Conservation (phyloP, 2,329 filamentous ascomycete genomes). For the Colletotrichum zoysiae region DNA sequence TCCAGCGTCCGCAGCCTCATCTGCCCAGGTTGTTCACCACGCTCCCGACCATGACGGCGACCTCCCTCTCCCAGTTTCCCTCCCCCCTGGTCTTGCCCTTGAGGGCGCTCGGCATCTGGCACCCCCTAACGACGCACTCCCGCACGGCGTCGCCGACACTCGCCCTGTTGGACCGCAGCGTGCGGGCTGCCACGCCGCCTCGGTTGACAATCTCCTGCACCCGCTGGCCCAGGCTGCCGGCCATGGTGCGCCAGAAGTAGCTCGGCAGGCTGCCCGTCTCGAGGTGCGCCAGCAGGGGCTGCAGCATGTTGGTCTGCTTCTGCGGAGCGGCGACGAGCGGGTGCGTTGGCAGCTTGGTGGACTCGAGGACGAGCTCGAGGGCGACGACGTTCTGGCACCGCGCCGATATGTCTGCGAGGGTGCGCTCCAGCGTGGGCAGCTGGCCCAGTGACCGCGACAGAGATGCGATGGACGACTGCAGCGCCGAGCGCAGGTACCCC, state of each 20-base stretch:
- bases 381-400: slow-evolving; percentile 94
- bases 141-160: slow-evolving; percentile 81
- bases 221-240: slow-evolving; percentile 78
- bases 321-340: slow-evolving; percentile 67
- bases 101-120: slow-evolving; percentile 72
- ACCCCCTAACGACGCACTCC: slow-evolving; percentile 85
- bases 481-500: slow-evolving; percentile 82
- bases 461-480: slow-evolving; percentile 82
- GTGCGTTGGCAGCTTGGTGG: slow-evolving; percentile 76
- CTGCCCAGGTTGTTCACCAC: slow-evolving; percentile 72
- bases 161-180: slow-evolving; percentile 80
- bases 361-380: slow-evolving; percentile 81
- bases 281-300: slow-evolving; percentile 79
- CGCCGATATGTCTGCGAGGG: slow-evolving; percentile 83
- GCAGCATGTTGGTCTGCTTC: slow-evolving; percentile 68
- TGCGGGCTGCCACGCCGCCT: slow-evolving; percentile 86
- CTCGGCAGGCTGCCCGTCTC: slow-evolving; percentile 90
- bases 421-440: slow-evolving; percentile 84
- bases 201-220: slow-evolving; percentile 88
- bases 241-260: slow-evolving; percentile 94
- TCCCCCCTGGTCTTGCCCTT: slow-evolving; percentile 60
- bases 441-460: slow-evolving; percentile 82
- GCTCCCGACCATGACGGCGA: slow-evolving; percentile 93
- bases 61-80: slow-evolving; percentile 85
- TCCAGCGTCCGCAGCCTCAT: slow-evolving; percentile 42